These are phyloP conservation scores for Arthromyces matolae DNA, from an alignment of 768 basidiomycete species.

Conservation along the genomic window DNA sequence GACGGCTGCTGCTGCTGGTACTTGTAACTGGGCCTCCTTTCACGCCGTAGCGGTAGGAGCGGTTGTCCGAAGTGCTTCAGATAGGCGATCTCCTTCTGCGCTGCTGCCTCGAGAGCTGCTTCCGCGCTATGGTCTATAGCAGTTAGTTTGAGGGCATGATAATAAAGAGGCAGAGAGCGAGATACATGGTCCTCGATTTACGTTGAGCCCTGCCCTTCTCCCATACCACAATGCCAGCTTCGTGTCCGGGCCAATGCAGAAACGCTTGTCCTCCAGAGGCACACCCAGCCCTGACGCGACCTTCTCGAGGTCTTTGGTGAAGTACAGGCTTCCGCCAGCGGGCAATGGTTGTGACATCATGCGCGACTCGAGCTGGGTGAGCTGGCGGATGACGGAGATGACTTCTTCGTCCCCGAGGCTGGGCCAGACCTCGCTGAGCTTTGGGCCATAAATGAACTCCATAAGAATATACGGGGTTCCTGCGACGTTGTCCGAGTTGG, in stretches of 20 bases:
- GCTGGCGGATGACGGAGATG: constrained; percentile 39
- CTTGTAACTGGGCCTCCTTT: constrained; percentile 41
- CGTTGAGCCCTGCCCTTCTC: background rate
- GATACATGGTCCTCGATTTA: background rate
- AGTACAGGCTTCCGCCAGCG: constrained; percentile 51
- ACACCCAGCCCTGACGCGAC: constrained; percentile 31
- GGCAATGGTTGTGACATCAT: constrained; percentile 49
- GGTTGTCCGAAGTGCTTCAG: constrained; percentile 45
- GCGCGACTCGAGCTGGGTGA: constrained; percentile 42
- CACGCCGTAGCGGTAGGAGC: constrained; percentile 38
- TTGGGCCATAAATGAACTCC: background rate
- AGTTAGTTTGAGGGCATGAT: constrained; percentile 23
- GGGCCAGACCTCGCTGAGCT: background rate
- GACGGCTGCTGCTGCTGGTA: constrained; percentile 34
- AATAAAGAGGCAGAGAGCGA: background rate
- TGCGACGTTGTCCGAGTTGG: too few relatives aligned
- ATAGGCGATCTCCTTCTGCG: constrained; percentile 43
- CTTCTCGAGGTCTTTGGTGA: constrained; percentile 40
- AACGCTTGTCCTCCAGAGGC: constrained; percentile 34
- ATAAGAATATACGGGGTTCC: constrained; percentile 3
- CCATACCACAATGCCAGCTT: constrained; percentile 21
- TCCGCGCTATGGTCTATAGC: constrained; percentile 42
- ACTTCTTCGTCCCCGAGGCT: constrained; percentile 34
- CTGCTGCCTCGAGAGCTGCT: constrained; percentile 30
- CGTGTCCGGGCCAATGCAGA: constrained; percentile 45